Evolutionary conservation across 306 rosid genomes (phyloP), one percentile per base, ranked within the genome.

Genomic region (Abrus pulchellus): DNA sequence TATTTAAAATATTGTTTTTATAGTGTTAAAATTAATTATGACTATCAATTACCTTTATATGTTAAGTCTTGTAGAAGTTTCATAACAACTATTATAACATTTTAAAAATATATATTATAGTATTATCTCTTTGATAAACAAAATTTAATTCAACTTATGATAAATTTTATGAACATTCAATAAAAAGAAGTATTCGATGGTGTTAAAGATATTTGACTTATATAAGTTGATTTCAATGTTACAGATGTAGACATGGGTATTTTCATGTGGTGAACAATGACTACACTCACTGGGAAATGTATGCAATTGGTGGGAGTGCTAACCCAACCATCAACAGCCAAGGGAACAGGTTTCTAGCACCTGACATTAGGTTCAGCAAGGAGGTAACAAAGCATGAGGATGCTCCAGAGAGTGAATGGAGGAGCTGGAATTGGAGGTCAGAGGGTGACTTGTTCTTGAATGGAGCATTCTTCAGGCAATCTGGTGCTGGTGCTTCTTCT

Each of bases 221-320:
- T n/a, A 12, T 27, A 13, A 63, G 52, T 8, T 43, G 47, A 43
- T 43, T 43, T 43, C 7, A 6, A 50, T 53, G 33, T 11, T 81
- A 78, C 88, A 94, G 98, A 87, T 92, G 98, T 77, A 87, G 97
- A 62, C 97, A 88, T 69, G 98, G 97, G 1, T 92, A 89, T 65
- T 92, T 92, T 59, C 97, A 94, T 59, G 98, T 94, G 84, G 98
- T 92, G 89, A 94, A 94, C 92, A 92, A 94, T 62, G 97, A 94
- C 83, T 92, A 92, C 67, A 94, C 98, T 0, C 97, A 94, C 41
- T 94, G 98, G 97, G 98, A 94, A 82, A 94, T 94, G 98, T 94
- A 94, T 11, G 98, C 98, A 1, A 90, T 94, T 43, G 98, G 98
- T 1, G 98, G 98, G 63, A 94, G 98, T 84, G 96, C 96, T 0